Conservation (phyloP, 139 green algal species). For the Chlorella sp. region DNA sequence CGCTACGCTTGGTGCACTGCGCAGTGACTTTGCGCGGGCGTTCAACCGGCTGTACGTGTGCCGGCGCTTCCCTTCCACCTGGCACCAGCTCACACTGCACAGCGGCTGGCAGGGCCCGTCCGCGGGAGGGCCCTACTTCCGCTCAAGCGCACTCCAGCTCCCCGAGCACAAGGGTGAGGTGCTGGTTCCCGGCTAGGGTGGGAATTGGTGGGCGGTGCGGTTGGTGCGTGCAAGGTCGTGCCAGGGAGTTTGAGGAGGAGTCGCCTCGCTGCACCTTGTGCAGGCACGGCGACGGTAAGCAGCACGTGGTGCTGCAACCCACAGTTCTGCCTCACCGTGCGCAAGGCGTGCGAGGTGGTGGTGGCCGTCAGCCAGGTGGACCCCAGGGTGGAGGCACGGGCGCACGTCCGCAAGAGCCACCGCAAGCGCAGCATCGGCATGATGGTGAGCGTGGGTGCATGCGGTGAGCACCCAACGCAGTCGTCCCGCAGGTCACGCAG, state of each 20-base stretch:
- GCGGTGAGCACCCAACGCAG: not conserved
- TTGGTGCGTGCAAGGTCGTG: too few relatives aligned
- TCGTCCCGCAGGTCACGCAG: not conserved
- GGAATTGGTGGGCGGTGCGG: too few relatives aligned
- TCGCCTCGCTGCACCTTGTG: too few relatives aligned
- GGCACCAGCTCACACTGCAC: constrained; percentile 56
- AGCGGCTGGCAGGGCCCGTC: constrained; percentile 47
- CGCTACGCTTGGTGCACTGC: too few relatives aligned
- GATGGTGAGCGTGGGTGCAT: constrained; percentile 18
- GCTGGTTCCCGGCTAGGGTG: too few relatives aligned
- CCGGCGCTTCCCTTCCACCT: constrained; percentile 41
- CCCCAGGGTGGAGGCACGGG: constrained; percentile 23
- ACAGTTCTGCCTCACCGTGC: constrained; percentile 39
- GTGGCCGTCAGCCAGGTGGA: constrained; percentile 45
- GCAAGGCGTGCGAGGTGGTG: constrained; percentile 37
- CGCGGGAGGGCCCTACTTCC: constrained; percentile 32
- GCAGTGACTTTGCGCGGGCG: constrained; percentile 25
- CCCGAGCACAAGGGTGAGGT: not conserved
- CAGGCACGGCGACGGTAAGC: not conserved
- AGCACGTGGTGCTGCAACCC: constrained; percentile 52
- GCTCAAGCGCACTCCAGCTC: not conserved
- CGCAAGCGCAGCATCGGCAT: constrained; percentile 26
- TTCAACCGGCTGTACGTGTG: constrained; percentile 49
- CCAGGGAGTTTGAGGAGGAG: too few relatives aligned
- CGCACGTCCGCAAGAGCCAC: constrained; percentile 29